phyloP scores from a whole-genome alignment of 805 yeast genomes.

The Scheffersomyces ergatensis region DNA sequence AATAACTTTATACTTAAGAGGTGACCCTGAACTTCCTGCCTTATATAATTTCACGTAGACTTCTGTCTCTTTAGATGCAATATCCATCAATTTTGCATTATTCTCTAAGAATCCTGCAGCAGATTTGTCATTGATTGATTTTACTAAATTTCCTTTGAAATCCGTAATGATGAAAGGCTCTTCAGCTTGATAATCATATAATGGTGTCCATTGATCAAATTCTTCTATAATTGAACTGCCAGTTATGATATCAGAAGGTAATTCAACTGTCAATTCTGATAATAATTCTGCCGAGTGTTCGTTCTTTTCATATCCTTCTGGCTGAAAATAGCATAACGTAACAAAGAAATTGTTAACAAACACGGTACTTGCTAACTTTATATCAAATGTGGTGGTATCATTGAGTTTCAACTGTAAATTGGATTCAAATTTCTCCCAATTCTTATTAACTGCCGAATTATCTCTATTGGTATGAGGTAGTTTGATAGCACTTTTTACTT shows the following conservation, averaged over 20 bases:
- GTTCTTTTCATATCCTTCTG: constrained; percentile 6
- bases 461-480: constrained; percentile 5
- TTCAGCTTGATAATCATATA: constrained; percentile 16
- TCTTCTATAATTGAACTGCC: constrained; percentile 1
- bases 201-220: constrained; percentile 33
- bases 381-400: constrained; percentile 10
- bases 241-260: constrained; percentile 16
- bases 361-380: constrained; percentile 38
- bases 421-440: constrained; percentile 36
- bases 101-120: constrained; percentile 58
- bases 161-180: constrained; percentile 43
- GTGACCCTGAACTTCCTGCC: constrained; percentile 3
- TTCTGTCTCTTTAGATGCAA: constrained; percentile 42
- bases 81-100: constrained; percentile 35
- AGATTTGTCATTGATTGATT: constrained; percentile 50
- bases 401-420: constrained; percentile 17
- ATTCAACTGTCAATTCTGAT: constrained; percentile 20
- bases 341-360: constrained; percentile 29
- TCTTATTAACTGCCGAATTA: constrained; percentile 22
- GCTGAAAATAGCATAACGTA: constrained; percentile 35
- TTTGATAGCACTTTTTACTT: constrained; percentile 14
- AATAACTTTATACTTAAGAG: constrained; percentile 46
- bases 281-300: constrained; percentile 26
- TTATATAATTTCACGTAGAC: constrained; percentile 33
- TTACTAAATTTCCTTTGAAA: constrained; percentile 57